Base-by-base conservation (phyloP, 1,139 yeast species). In the Pichia sp. region DNA sequence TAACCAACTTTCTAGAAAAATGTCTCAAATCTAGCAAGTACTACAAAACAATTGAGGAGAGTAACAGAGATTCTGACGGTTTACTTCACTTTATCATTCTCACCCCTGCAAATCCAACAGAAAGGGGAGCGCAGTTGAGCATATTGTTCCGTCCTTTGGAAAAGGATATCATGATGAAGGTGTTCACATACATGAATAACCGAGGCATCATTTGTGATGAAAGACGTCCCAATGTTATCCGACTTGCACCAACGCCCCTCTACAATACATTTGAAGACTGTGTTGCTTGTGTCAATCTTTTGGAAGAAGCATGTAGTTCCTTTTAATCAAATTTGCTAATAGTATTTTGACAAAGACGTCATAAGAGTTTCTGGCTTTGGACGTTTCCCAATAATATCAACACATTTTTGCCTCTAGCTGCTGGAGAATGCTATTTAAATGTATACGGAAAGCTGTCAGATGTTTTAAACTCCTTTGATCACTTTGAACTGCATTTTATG, bases 41-140 rank as follows among this genome's bases (percentile, higher is more conserved):
- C 55, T 82, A 69, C 53, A 57, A 68, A 18, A 43, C 61, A 1
- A 59, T 61, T 30, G 56, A 56, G n/a, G 52, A 48, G 4, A 42
- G 52, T 17, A 30, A 15, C 4, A 28, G n/a, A 33, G 20, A 14
- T 4, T 5, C 15, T 7, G 5, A 19, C 49, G 8, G 45, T 47
- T 24, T 40, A 47, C 65, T 69, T 14, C 73, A 74, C 11, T 86
- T 84, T 59, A 70, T 73, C 34, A 82, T 89, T 32, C 66, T 89
- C 42, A 88, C 96, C 0, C 96, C 96, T 0, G 51, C 54, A 18
- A 66, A 71, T 38, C 67, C 72, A 7, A 52, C 57, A 2, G 72
- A 75, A 52, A 71, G 95, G 51, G 97, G 96, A 2, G 74, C 89
- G 11, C 97, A 89, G 60, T 66, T 89, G 30, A 84, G 95, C 9